Conservation (phyloP, 2,329 filamentous ascomycete genomes). For the Botryosphaeria dothidea region DNA sequence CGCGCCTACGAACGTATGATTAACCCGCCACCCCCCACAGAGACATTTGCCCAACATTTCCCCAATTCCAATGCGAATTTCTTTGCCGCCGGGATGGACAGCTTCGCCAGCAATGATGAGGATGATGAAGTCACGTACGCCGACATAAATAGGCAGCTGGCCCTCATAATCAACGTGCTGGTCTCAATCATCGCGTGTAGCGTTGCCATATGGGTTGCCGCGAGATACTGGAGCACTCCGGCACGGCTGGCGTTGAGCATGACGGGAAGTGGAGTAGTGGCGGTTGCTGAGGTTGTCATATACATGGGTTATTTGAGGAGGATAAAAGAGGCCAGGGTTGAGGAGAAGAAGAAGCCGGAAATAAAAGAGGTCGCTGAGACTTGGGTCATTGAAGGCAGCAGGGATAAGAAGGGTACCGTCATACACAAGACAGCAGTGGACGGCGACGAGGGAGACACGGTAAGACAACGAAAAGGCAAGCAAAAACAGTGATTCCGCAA, state of each 20-base stretch:
- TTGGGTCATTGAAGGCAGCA: conserved; percentile 57
- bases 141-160: conserved; percentile 78
- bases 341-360: conserved; percentile 62
- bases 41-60: conserved; percentile 63
- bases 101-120: conserved; percentile 36
- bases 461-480: not conserved
- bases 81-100: conserved; percentile 40
- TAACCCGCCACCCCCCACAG: conserved; percentile 57
- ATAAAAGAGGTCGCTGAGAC: conserved; percentile 69
- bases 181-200: conserved; percentile 81
- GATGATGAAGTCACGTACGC: conserved; percentile 67
- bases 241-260: conserved; percentile 70
- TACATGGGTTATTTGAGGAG: conserved; percentile 75
- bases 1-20: conserved; percentile 81
- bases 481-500: not conserved
- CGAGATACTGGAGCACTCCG: conserved; percentile 73
- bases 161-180: conserved; percentile 86
- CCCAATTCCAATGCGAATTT: conserved; percentile 57
- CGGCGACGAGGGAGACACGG: not conserved
- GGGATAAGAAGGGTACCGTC: not conserved
- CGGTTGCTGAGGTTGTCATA: conserved; percentile 74
- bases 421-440: not conserved
- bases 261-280: conserved; percentile 68
- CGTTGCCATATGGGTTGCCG: conserved; percentile 75
- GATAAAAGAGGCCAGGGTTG: conserved; percentile 66